A percentile compares a stretch with the other conserved stretches of the same genome.
Conservation (phyloP, 1,284 basidiomycete genomes). For the Naganishia sp. region DNA sequence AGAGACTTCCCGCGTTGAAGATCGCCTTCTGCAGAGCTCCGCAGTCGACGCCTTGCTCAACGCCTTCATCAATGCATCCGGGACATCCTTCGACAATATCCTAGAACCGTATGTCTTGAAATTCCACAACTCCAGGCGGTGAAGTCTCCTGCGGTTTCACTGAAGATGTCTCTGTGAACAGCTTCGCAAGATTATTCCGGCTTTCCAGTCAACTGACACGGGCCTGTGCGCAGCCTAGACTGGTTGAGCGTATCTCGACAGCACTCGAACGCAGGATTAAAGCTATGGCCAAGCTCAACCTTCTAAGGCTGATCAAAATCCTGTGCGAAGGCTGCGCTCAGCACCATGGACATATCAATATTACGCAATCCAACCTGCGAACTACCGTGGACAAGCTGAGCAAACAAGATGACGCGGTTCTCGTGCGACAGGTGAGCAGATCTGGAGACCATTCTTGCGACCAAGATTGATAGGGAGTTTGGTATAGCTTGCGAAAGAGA, state of each 20-base stretch:
- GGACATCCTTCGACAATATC: constrained; percentile 90
- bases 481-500: constrained; percentile 18
- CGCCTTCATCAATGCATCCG: constrained; percentile 84
- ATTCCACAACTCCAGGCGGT: no score
- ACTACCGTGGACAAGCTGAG: constrained; percentile 76
- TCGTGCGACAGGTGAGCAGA: constrained; percentile 78
- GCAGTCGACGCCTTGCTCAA: constrained; percentile 73
- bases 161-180: constrained; percentile 21
- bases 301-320: constrained; percentile 79
- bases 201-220: constrained; percentile 73
- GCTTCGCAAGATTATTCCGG: constrained; percentile 81
- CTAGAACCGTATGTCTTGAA: constrained; percentile 66
- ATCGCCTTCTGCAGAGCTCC: constrained; percentile 70
- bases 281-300: constrained; percentile 83
- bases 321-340: constrained; percentile 88
- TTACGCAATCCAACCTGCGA: constrained; percentile 75
- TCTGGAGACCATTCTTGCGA: constrained; percentile 56
- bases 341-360: constrained; percentile 75
- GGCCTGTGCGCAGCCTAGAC: constrained; percentile 74
- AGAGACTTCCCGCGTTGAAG: constrained; percentile 89
- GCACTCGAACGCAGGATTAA: constrained; percentile 68
- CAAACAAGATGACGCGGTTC: constrained; percentile 77
- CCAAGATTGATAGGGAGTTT: not conserved
- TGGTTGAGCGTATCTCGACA: constrained; percentile 85
- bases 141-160: no score